Evolutionary conservation across 2,329 filamentous ascomycete genomes (phyloP).

Genomic region (Dactylellina haptotyla): DNA sequence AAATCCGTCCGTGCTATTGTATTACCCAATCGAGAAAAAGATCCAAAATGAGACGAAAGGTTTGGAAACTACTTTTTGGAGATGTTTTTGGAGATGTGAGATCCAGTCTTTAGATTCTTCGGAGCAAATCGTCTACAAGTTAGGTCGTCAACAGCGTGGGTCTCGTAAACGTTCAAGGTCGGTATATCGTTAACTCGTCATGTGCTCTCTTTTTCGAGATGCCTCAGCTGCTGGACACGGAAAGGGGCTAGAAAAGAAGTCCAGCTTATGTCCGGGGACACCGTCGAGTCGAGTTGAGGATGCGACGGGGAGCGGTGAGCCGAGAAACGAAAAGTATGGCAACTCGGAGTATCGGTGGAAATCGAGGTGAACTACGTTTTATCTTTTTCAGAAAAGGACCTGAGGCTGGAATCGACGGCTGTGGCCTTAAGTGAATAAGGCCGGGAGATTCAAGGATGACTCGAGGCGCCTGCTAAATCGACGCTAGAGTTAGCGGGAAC

Average conservation of each 20-base stretch:
- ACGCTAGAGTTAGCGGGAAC: conserved; percentile 42
- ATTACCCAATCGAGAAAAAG: conserved; percentile 22
- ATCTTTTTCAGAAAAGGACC: background rate
- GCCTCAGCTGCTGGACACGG: conserved; percentile 21
- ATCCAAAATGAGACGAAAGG: conserved; percentile 23
- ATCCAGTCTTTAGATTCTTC: conserved; percentile 52
- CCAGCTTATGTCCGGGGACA: background rate
- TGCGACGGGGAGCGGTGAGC: conserved; percentile 6
- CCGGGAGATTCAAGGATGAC: conserved; percentile 23
- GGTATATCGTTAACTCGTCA: conserved; percentile 54
- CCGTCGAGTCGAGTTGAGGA: conserved; percentile 5
- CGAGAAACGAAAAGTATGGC: background rate
- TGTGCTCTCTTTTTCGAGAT: conserved; percentile 30
- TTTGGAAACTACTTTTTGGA: conserved; percentile 15
- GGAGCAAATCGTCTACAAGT: conserved; percentile 52
- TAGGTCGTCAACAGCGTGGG: conserved; percentile 54
- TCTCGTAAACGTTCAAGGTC: conserved; percentile 54
- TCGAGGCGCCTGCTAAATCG: conserved; percentile 38
- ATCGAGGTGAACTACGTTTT: background rate
- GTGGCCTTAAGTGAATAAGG: conserved; percentile 42
- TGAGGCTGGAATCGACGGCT: conserved; percentile 15
- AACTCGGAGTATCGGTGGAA: conserved; percentile 19
- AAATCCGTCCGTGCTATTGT: conserved; percentile 10
- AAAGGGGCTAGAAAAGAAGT: background rate
- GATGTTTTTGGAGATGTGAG: conserved; percentile 21